A percentile compares a stretch with the other conserved stretches of the same genome.
Evolutionary conservation across 2,329 filamentous ascomycete species (phyloP).

Genomic region (Colletotrichum trifolii): DNA sequence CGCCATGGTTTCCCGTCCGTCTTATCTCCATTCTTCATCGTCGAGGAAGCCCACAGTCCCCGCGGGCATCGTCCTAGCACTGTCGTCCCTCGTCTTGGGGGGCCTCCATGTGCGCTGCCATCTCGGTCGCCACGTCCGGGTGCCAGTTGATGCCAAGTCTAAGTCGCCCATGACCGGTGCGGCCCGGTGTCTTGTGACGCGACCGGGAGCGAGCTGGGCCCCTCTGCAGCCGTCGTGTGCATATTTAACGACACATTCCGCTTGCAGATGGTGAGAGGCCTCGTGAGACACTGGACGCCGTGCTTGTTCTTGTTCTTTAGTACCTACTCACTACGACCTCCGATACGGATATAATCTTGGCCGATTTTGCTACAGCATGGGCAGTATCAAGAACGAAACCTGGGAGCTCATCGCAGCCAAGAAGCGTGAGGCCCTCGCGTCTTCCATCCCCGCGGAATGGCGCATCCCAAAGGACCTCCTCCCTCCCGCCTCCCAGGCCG

Average conservation of each 20-base stretch:
- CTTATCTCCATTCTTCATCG: conserved; percentile 13
- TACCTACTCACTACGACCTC: no score
- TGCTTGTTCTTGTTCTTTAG: background rate
- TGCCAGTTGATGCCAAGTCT: background rate
- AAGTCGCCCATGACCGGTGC: conserved; percentile 19
- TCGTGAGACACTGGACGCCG: background rate
- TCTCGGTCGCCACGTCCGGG: conserved; percentile 6
- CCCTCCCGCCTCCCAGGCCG: conserved; percentile 62
- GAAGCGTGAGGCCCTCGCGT: conserved; percentile 54
- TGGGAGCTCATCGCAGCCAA: conserved; percentile 57
- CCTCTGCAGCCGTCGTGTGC: conserved; percentile 1
- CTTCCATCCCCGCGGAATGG: conserved; percentile 69
- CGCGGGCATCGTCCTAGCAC: conserved; percentile 13
- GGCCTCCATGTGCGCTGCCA: background rate
- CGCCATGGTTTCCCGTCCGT: conserved; percentile 16
- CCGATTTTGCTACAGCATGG: conserved; percentile 7
- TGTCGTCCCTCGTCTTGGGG: background rate
- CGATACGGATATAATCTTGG: background rate
- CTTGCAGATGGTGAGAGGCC: background rate
- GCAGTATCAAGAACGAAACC: conserved; percentile 28
- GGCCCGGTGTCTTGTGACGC: conserved; percentile 5
- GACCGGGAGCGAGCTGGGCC: conserved; percentile 2
- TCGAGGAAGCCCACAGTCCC: conserved; percentile 19
- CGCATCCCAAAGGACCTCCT: conserved; percentile 63
- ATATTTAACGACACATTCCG: conserved; percentile 27